These are phyloP conservation scores for Wickerhamomyces sp. DNA, from an alignment of 1,139 yeast species.

Conservation along the genomic window DNA sequence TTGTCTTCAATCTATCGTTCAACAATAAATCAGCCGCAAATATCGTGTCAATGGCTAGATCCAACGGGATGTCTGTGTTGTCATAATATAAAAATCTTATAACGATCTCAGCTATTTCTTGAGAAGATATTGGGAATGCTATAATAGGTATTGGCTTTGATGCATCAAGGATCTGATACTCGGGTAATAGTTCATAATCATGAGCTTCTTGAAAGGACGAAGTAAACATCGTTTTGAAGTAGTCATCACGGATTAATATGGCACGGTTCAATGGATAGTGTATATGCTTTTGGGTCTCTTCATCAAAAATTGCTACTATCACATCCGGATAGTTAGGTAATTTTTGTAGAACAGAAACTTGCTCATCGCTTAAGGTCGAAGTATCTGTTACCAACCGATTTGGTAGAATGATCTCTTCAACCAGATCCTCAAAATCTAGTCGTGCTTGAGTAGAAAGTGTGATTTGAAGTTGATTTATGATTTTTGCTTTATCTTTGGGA, in stretches of 20 bases:
- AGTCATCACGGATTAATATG: conserved; percentile 56
- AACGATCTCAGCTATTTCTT: conserved; percentile 48
- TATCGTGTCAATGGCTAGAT: conserved; percentile 50
- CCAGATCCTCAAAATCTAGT: conserved; percentile 38
- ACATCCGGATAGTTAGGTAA: conserved; percentile 32
- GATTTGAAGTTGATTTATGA: conserved; percentile 42
- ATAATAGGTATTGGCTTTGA: conserved; percentile 29
- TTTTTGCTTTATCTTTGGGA: conserved; percentile 34
- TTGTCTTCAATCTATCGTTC: conserved; percentile 57
- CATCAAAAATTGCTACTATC: conserved; percentile 21
- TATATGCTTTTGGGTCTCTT: conserved; percentile 22
- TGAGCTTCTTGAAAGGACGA: conserved; percentile 40
- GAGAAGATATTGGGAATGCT: conserved; percentile 35
- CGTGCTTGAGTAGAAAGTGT: conserved; percentile 46
- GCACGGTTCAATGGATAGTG: conserved; percentile 64
- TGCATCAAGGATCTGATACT: conserved; percentile 11
- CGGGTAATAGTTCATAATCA: conserved; percentile 18
- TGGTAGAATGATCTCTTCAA: conserved; percentile 35
- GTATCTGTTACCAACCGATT: conserved; percentile 11
- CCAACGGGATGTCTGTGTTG: conserved; percentile 46
- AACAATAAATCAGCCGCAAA: conserved; percentile 58
- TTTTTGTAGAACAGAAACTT: conserved; percentile 9
- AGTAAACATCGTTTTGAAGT: conserved; percentile 60
- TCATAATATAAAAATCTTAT: conserved; percentile 60
- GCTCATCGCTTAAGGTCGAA: conserved; percentile 5